phyloP scores from a whole-genome alignment of 257 asterid species.

The Ilex asprella region DNA sequence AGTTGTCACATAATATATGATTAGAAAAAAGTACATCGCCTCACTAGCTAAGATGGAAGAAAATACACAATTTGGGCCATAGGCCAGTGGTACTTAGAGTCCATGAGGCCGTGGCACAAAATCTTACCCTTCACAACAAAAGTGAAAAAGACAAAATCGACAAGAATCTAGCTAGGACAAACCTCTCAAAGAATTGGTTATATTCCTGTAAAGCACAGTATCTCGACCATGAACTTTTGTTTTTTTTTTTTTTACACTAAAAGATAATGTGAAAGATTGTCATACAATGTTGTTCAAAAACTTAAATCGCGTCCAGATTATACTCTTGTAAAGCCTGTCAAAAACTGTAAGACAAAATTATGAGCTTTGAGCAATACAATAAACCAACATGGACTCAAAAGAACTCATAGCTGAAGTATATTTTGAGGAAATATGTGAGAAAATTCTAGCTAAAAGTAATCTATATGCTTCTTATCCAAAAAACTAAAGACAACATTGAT shows the following conservation, averaged over 20 bases:
- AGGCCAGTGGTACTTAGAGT: background rate
- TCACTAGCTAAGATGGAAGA: background rate
- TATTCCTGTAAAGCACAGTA: background rate
- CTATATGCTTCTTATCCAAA: no score
- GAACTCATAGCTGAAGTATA: no score
- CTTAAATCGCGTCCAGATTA: background rate
- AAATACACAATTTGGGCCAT: background rate
- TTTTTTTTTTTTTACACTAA: no score
- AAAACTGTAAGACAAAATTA: background rate
- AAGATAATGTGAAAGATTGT: background rate
- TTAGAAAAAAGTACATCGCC: background rate
- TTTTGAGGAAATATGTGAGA: no score
- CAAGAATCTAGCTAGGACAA: constrained; percentile 7
- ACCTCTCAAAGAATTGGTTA: background rate
- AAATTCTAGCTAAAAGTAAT: no score
- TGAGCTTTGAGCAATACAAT: background rate
- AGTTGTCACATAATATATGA: background rate
- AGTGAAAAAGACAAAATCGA: background rate
- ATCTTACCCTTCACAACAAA: background rate
- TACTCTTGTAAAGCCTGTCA: background rate
- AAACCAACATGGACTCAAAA: background rate
- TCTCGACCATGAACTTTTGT: background rate
- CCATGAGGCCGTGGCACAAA: background rate
- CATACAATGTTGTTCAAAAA: background rate
- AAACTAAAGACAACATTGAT: no score